A percentile compares a stretch with the other conserved stretches of the same genome.
phyloP scores from a whole-genome alignment of 495 filamentous ascomycete genomes.

The Amphirosellinia nigrospora region DNA sequence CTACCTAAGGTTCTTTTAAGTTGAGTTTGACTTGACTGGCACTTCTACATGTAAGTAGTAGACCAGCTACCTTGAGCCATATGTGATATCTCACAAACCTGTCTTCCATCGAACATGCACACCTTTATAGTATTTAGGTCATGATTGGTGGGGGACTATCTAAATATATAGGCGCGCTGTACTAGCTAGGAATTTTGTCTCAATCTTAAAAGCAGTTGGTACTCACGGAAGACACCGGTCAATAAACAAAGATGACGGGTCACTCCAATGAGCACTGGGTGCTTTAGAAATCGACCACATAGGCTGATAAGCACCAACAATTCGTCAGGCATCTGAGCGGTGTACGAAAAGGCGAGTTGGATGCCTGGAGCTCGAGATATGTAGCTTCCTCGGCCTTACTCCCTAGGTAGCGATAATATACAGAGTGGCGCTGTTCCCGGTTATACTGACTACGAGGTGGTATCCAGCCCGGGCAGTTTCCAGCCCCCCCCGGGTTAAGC shows the following conservation, averaged over 20 bases:
- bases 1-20: background rate
- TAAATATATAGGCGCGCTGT: background rate
- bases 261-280: background rate
- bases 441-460: background rate
- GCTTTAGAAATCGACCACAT: background rate
- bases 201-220: too few species aligned
- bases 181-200: background rate
- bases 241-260: constrained; percentile 15
- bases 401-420: background rate
- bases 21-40: background rate
- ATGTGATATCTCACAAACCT: constrained; percentile 12
- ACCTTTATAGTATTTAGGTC: background rate
- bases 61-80: too few species aligned
- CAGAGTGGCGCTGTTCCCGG: constrained; percentile 4
- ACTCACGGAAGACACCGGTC: background rate
- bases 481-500: constrained; percentile 4
- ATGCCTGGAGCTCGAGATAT: background rate
- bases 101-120: background rate
- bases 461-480: background rate
- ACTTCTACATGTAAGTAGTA: constrained; percentile 3
- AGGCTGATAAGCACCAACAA: background rate
- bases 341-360: background rate
- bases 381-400: constrained; percentile 7
- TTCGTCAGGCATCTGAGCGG: background rate
- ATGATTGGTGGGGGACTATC: background rate